Evolutionary conservation across 23 red algal genomes (phyloP).

Genomic region (Chondrus crispus): DNA sequence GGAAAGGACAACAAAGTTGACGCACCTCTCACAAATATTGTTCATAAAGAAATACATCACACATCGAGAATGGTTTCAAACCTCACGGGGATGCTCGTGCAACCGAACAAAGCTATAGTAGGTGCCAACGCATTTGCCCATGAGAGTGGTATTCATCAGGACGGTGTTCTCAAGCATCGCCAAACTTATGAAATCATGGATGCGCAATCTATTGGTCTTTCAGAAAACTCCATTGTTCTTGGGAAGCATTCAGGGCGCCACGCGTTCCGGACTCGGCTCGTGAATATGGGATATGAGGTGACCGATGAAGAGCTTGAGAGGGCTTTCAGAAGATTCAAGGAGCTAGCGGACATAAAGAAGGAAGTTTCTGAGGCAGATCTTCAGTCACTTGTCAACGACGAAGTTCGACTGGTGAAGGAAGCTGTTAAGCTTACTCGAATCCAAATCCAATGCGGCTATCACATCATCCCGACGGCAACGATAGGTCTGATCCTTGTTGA

Average conservation of each 20-base stretch:
- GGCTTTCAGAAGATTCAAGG: conserved; percentile 96
- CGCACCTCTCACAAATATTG: conserved; percentile 79
- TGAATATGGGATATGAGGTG: conserved; percentile 88
- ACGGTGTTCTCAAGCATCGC: conserved; percentile 93
- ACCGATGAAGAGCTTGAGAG: conserved; percentile 88
- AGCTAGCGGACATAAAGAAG: conserved; percentile 94
- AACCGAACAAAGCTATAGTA: conserved; percentile 98
- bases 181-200: conserved; percentile 99
- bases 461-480: conserved; percentile 78
- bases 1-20: conserved; percentile 31
- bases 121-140: conserved; percentile 98
- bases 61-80: conserved; percentile 93
- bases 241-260: conserved; percentile 97
- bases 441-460: conserved; percentile 90
- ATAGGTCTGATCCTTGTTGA: conserved; percentile 70
- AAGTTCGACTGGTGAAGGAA: conserved; percentile 70
- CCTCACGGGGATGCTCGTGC: conserved; percentile 93
- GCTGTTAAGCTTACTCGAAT: conserved; percentile 59
- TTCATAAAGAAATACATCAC: conserved; percentile 82
- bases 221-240: conserved; percentile 84
- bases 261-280: conserved; percentile 80
- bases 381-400: conserved; percentile 91
- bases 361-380: conserved; percentile 83
- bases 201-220: conserved; percentile 79
- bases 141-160: conserved; percentile 97